Evolutionary conservation across 192 early-diverging fungal genomes (phyloP).

Genomic region (Entrophospora sp.): DNA sequence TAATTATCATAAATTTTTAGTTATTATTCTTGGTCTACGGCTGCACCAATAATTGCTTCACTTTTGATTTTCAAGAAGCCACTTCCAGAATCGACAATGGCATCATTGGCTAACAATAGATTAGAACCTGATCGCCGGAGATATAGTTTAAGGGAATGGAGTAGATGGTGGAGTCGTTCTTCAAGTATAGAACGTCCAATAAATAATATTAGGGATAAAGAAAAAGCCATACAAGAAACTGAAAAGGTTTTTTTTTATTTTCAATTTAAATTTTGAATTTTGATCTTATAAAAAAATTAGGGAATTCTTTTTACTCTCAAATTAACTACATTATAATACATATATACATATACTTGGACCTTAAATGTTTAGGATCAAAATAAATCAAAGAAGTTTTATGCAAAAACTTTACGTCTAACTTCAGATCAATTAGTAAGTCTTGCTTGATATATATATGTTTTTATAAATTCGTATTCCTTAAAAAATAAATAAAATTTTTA

Average conservation of each 20-base stretch:
- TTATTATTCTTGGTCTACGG: constrained; percentile 54
- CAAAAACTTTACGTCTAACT: constrained; percentile 85
- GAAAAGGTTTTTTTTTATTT: neutral
- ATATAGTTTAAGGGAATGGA: constrained; percentile 32
- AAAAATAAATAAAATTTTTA: neutral
- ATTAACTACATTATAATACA: too few species aligned
- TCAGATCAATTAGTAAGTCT: constrained; percentile 76
- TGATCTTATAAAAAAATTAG: too few species aligned
- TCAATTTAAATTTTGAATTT: too few species aligned
- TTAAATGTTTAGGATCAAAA: neutral
- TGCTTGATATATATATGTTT: too few species aligned
- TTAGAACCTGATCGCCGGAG: constrained; percentile 22
- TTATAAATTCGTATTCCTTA: neutral
- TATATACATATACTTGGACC: neutral
- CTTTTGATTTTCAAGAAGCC: constrained; percentile 49
- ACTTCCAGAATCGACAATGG: constrained; percentile 30
- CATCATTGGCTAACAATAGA: neutral
- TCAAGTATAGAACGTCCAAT: constrained; percentile 7
- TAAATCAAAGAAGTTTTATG: constrained; percentile 43
- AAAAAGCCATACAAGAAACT: neutral
- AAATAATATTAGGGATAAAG: neutral
- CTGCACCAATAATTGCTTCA: constrained; percentile 52
- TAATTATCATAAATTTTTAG: too few species aligned
- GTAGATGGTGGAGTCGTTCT: constrained; percentile 31
- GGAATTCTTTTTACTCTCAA: too few species aligned